Evolutionary conservation across 2,329 filamentous ascomycete genomes (phyloP).

Genomic region (Aspergillus oerlinghausenensis): DNA sequence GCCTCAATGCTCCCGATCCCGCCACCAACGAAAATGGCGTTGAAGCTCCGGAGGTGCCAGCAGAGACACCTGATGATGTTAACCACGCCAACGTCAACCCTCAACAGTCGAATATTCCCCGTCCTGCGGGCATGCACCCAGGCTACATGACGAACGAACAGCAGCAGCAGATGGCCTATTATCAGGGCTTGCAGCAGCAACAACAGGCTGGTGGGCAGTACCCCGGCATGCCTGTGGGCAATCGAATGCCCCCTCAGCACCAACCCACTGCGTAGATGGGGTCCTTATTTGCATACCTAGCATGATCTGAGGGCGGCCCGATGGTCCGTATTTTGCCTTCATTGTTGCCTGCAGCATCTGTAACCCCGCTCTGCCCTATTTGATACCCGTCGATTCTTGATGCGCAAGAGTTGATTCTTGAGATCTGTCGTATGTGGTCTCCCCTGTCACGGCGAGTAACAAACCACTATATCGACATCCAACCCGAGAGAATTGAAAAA

Average conservation of each 20-base stretch:
- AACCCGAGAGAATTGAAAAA: conserved; percentile 13
- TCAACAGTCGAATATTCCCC: conserved; percentile 62
- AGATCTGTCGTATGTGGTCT: conserved; percentile 14
- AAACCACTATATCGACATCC: conserved; percentile 12
- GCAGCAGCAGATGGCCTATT: conserved; percentile 75
- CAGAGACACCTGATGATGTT: conserved; percentile 89
- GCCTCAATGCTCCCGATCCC: conserved; percentile 92
- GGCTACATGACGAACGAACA: conserved; percentile 65
- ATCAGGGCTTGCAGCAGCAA: conserved; percentile 72
- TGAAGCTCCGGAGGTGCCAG: conserved; percentile 64
- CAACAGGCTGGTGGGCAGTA: conserved; percentile 66
- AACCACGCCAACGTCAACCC: conserved; percentile 70
- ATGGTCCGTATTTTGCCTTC: conserved; percentile 23
- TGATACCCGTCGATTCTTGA: conserved; percentile 33
- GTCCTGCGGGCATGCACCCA: conserved; percentile 62
- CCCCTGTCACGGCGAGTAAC: conserved; percentile 3
- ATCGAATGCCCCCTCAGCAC: conserved; percentile 75
- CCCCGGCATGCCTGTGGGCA: conserved; percentile 67
- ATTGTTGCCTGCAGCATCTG: conserved; percentile 18
- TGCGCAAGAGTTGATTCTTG: conserved; percentile 20
- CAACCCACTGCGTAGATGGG: conserved; percentile 65
- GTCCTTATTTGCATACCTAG: conserved; percentile 9
- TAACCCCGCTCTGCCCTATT: conserved; percentile 25
- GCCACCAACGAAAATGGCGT: conserved; percentile 77
- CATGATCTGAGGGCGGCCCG: conserved; percentile 19